Percentiles rank a stretch among this genome's conserved stretches.
These are phyloP conservation scores for Rhododendron mucronatum DNA, from an alignment of 148 eudicot genomes.

Conservation along the genomic window DNA sequence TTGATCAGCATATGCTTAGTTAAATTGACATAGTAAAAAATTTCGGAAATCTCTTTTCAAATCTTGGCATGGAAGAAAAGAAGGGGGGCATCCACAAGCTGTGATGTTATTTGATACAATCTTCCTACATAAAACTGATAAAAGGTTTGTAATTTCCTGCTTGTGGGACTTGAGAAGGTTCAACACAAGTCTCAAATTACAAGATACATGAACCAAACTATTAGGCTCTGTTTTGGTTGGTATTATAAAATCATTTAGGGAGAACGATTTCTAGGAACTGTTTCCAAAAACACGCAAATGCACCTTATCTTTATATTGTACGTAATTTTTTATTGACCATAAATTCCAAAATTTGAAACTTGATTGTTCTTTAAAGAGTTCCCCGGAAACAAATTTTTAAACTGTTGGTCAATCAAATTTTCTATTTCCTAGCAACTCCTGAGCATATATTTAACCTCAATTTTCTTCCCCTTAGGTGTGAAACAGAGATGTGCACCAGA, in stretches of 20 bases:
- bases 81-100: constrained; percentile 46
- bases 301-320: neutral
- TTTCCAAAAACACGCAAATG: neutral
- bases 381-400: neutral
- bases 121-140: constrained; percentile 87
- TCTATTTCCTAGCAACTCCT: neutral
- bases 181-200: constrained; percentile 56
- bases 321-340: neutral
- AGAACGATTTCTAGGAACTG: neutral
- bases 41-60: neutral
- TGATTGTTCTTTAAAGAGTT: neutral
- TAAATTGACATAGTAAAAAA: neutral
- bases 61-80: constrained; percentile 30
- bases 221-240: neutral
- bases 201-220: constrained; percentile 38
- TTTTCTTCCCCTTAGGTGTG: neutral
- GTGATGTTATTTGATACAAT: constrained; percentile 71
- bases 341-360: neutral
- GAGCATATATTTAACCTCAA: neutral
- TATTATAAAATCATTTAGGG: neutral
- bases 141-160: constrained; percentile 60
- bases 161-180: constrained; percentile 38
- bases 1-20: no score
- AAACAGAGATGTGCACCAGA: constrained; percentile 94
- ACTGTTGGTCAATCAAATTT: neutral